Evolutionary conservation across 2,329 filamentous ascomycete genomes (phyloP).

Genomic region (Fusarium armeniacum): DNA sequence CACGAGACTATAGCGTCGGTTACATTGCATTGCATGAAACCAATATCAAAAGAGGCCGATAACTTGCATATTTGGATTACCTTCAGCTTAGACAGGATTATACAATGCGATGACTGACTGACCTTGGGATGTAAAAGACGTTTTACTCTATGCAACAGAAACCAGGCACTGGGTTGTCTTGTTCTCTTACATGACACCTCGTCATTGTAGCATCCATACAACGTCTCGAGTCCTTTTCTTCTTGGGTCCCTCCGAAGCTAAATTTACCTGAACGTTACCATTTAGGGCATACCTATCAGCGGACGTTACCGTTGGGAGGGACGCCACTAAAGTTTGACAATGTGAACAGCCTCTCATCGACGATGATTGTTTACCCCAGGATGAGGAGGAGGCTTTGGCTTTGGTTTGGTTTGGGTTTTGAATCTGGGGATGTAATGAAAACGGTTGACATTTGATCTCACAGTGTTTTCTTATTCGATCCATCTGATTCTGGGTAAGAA

Average conservation of each 20-base stretch:
- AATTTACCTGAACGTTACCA: conserved; percentile 20
- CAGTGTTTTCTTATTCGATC: background rate
- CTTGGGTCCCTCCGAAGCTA: conserved; percentile 2
- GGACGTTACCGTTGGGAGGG: conserved; percentile 37
- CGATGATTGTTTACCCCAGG: conserved; percentile 21
- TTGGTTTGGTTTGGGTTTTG: conserved; percentile 1
- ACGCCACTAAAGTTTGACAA: conserved; percentile 22
- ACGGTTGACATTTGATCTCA: background rate
- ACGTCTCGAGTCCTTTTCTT: background rate
- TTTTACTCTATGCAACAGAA: background rate
- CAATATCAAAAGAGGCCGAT: conserved; percentile 10
- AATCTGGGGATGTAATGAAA: conserved; percentile 11
- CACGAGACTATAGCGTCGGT: background rate
- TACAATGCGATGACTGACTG: conserved; percentile 3
- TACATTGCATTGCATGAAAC: conserved; percentile 12
- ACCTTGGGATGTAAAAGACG: background rate
- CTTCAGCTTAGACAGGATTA: background rate
- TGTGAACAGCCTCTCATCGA: conserved; percentile 20
- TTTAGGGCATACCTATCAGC: conserved; percentile 12
- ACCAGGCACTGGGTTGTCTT: background rate
- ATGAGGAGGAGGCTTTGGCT: conserved; percentile 8
- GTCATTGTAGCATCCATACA: conserved; percentile 19
- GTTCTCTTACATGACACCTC: background rate
- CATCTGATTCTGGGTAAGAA: background rate
- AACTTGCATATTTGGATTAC: conserved; percentile 2